These are phyloP conservation scores for Oenanthe sinensis DNA, from an alignment of 129 eudicot species.

Conservation along the genomic window DNA sequence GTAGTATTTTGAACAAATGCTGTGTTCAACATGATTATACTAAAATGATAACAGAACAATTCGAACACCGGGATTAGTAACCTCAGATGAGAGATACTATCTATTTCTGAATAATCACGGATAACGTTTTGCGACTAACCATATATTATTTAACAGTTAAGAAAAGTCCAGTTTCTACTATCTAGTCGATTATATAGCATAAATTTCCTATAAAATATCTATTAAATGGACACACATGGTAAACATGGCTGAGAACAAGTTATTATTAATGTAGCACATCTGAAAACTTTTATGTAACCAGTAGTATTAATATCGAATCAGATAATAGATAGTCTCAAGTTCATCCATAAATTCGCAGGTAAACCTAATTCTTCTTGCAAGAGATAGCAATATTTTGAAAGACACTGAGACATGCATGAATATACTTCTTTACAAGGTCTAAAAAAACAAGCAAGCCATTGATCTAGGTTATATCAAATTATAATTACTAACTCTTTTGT, in stretches of 20 bases:
- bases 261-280: too few species aligned
- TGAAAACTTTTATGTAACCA: too few species aligned
- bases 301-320: not conserved
- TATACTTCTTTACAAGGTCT: not conserved
- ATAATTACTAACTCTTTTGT: not conserved
- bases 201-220: too few species aligned
- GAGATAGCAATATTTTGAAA: not conserved
- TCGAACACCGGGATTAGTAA: not conserved
- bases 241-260: too few species aligned
- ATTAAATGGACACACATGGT: too few species aligned
- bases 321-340: not conserved
- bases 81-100: not conserved
- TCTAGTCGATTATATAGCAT: not conserved
- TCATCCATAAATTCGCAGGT: not conserved
- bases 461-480: not conserved
- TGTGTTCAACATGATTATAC: not conserved
- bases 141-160: not conserved
- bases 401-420: not conserved
- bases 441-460: not conserved
- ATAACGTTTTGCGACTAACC: not conserved
- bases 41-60: not conserved
- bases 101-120: not conserved
- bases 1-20: not conserved
- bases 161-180: not conserved
- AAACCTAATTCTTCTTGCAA: not conserved